phyloP scores from a whole-genome alignment of 1,284 basidiomycete species.

The Papiliotrema flavescens region DNA sequence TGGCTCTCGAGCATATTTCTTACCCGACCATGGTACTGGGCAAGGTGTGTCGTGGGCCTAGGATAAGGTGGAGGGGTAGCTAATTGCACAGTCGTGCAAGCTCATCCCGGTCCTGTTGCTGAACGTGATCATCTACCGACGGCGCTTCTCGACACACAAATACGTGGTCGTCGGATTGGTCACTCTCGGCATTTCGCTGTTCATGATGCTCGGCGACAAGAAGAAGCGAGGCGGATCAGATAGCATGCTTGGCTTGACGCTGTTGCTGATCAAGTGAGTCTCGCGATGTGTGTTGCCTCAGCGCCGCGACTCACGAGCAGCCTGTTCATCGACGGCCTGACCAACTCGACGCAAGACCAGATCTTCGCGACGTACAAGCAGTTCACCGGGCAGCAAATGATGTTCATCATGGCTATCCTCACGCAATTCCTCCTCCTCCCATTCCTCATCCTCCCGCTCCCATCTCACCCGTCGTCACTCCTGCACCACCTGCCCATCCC shows the following conservation, averaged over 20 bases:
- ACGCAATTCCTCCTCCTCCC: constrained; percentile 62
- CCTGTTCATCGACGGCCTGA: constrained; percentile 85
- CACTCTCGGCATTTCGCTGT: constrained; percentile 87
- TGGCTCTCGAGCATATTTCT: constrained; percentile 88
- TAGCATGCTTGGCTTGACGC: constrained; percentile 39
- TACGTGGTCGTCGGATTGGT: constrained; percentile 91
- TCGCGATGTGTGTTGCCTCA: neutral
- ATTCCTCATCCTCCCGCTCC: constrained; percentile 53
- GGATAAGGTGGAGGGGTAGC: neutral
- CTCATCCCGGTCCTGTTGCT: constrained; percentile 59
- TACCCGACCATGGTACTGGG: constrained; percentile 98
- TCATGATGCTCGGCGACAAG: constrained; percentile 71
- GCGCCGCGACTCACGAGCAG: constrained; percentile 55
- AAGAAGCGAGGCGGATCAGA: constrained; percentile 45
- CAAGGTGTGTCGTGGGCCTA: constrained; percentile 53
- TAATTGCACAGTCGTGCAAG: constrained; percentile 71
- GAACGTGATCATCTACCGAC: constrained; percentile 65
- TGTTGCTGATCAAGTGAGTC: constrained; percentile 44
- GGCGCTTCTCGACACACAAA: constrained; percentile 86
- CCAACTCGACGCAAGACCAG: constrained; percentile 98
- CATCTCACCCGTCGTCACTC: constrained; percentile 29
- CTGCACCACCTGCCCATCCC: constrained; percentile 23
- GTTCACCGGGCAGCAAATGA: constrained; percentile 88
- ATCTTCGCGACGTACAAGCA: constrained; percentile 61
- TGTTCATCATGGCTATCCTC: constrained; percentile 85